phyloP scores from a whole-genome alignment of 2,329 filamentous ascomycete genomes.

The Ceratocystis colombiana region DNA sequence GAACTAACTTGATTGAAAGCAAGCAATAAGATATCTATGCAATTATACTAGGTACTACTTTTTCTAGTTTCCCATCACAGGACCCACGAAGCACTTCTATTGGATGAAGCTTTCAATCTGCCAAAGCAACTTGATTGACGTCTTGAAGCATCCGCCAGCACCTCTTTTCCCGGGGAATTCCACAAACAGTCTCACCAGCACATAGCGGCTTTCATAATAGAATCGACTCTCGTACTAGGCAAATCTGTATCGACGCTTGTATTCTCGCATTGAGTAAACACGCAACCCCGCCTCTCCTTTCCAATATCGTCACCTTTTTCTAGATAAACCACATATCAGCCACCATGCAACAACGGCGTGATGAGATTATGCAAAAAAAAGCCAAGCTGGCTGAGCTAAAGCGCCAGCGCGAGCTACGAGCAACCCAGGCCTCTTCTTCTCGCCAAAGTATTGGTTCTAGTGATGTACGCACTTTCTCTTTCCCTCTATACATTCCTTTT shows the following conservation, averaged over 20 bases:
- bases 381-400: constrained; percentile 95
- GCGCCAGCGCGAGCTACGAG: constrained; percentile 73
- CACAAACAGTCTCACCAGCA: neutral
- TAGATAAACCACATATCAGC: neutral
- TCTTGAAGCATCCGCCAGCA: neutral
- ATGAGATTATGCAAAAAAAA: constrained; percentile 94
- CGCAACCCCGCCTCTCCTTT: constrained; percentile 10
- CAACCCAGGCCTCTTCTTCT: constrained; percentile 61
- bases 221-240: neutral
- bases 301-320: neutral
- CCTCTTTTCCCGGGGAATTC: neutral
- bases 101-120: neutral
- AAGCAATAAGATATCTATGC: too few species aligned
- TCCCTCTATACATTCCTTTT: constrained; percentile 7
- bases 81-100: neutral
- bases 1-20: too few species aligned
- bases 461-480: constrained; percentile 51
- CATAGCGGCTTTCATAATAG: neutral
- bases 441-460: constrained; percentile 56
- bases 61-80: neutral
- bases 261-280: neutral
- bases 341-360: constrained; percentile 61
- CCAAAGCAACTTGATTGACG: neutral
- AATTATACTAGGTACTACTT: too few species aligned
- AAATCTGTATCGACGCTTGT: neutral